Conservation (phyloP, 192 early-diverging fungal genomes). For the Fimicolochytrium jonesii region DNA sequence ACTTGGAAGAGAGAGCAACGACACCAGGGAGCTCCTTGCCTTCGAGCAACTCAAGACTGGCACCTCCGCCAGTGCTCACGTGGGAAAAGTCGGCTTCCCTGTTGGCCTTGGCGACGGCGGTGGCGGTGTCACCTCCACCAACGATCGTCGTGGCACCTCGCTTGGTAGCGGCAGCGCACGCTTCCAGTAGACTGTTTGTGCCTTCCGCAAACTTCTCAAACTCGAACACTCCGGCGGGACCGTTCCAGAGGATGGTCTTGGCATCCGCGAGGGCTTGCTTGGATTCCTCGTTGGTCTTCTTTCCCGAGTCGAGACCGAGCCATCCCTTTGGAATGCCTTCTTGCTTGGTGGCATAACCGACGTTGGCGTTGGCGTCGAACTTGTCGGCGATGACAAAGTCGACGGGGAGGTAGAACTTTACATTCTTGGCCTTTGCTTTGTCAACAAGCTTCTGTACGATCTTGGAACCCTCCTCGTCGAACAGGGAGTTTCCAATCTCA, state of each 20-base stretch:
- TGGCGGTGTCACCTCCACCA: conserved; percentile 98
- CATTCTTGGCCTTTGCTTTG: conserved; percentile 86
- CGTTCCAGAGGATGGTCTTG: conserved; percentile 99
- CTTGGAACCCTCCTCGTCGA: conserved; percentile 80
- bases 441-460: conserved; percentile 78
- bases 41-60: conserved; percentile 91
- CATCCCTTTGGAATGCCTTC: conserved; percentile 85
- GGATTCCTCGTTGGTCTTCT: conserved; percentile 73
- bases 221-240: conserved; percentile 95
- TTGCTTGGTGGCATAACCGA: conserved; percentile 78
- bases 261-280: conserved; percentile 58
- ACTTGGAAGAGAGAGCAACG: conserved; percentile 36
- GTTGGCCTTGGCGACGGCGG: conserved; percentile 86
- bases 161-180: conserved; percentile 76
- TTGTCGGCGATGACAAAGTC: conserved; percentile 89
- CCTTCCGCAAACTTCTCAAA: conserved; percentile 88
- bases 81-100: conserved; percentile 84
- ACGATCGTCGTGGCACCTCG: conserved; percentile 87
- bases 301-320: conserved; percentile 90
- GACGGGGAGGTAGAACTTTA: conserved; percentile 82
- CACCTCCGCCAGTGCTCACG: conserved; percentile 96
- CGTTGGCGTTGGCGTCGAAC: conserved; percentile 78
- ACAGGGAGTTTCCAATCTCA: conserved; percentile 90
- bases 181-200: conserved; percentile 80
- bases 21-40: conserved; percentile 75